Base-by-base conservation (phyloP, 202 grass and related monocot genomes). In the Saccharum hybrid region DNA sequence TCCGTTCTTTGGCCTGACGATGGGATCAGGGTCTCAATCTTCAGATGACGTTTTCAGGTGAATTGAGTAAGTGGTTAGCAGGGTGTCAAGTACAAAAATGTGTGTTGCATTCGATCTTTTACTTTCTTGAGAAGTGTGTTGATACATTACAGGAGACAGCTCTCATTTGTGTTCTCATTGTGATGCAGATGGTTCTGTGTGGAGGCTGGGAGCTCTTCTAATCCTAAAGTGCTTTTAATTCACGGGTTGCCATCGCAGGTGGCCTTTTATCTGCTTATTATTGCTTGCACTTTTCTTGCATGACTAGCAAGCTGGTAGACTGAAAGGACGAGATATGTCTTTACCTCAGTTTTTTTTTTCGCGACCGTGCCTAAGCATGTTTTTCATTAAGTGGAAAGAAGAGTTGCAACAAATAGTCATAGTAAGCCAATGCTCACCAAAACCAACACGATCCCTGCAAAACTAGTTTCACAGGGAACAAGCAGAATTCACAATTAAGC, bases 171-270 rank as follows among this genome's bases (percentile, higher is more conserved):
- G 39, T 81, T 51, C 43, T 52, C 75, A 34, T 84, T 68, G 71
- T 89, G 67, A 64, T 73, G 46, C 88, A 94, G 95, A 81, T 98
- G 92, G 95, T 93, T 98, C 67, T 91, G 85, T 83, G 87, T 94
- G 45, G 89, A 98, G 81, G 68, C 87, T 10, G 95, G 95, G 68
- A 91, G 74, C 31, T 83, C 92, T 66, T 91, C 87, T 66, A 98
- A 92, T 68, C 85, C 90, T 73, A 72, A 73, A 26, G 75, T 98
- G 49, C 78, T 98, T 81, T 84, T 98, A 87, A 54, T 89, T 85
- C 96, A 95, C 79, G 92, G 96, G 34, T 90, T 98, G 88, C 92
- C 96, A 74, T 98, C 96, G 81, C 96, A 98, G 89, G 96, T 95
- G 18, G 12, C 45, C 9, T 51, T 78, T 83, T 82, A 73, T 43